Percentiles rank a stretch among this genome's conserved stretches.
phyloP scores from a whole-genome alignment of 2,329 filamentous ascomycete genomes.

The Talaromyces sp. region DNA sequence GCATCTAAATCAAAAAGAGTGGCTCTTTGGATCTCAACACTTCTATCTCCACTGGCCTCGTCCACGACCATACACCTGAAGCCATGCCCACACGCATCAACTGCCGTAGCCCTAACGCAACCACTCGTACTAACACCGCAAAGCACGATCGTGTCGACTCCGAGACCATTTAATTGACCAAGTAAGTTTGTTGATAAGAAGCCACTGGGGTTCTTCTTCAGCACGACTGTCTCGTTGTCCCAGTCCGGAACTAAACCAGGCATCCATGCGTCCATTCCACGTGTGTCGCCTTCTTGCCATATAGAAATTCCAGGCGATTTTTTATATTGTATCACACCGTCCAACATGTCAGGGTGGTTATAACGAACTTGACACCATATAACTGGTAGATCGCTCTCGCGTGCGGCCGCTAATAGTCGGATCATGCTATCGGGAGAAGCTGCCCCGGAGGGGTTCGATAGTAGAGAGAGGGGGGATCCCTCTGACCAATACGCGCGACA shows the following conservation, averaged over 20 bases:
- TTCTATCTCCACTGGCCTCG: neutral
- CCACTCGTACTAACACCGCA: neutral
- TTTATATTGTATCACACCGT: neutral
- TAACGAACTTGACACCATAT: neutral
- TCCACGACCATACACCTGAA: neutral
- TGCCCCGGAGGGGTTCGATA: neutral
- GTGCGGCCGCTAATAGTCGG: neutral
- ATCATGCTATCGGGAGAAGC: neutral
- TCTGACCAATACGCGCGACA: neutral
- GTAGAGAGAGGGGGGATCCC: neutral
- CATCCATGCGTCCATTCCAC: slow-evolving; percentile 2
- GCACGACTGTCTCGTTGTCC: neutral
- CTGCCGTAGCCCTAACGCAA: neutral
- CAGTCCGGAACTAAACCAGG: neutral
- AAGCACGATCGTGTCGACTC: neutral
- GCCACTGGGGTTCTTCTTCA: neutral
- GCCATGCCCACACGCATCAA: neutral
- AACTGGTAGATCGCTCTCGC: neutral
- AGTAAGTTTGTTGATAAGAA: neutral
- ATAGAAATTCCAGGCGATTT: neutral
- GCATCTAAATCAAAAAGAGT: slow-evolving; percentile 4
- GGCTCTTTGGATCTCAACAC: neutral
- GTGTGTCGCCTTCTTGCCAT: neutral
- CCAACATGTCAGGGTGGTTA: neutral
- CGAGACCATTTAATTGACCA: neutral